These are phyloP conservation scores for Dunaliella sp. DNA, from an alignment of 139 green algal species.

Conservation along the genomic window DNA sequence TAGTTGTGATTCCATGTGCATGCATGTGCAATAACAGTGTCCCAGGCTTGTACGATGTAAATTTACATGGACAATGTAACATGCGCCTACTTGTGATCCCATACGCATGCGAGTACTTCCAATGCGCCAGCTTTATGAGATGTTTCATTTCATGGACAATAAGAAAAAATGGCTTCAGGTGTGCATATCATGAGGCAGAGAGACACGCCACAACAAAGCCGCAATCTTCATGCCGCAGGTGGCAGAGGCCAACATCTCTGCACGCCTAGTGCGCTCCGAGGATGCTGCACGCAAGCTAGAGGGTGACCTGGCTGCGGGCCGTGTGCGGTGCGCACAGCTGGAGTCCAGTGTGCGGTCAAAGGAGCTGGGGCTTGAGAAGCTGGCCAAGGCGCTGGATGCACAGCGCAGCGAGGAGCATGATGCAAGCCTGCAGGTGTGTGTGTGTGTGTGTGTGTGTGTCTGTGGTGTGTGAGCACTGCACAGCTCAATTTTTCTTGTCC, in stretches of 20 bases:
- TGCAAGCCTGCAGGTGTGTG: slow-evolving; percentile 14
- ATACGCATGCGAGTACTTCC: too few species aligned
- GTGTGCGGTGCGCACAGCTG: slow-evolving; percentile 5
- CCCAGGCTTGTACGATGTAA: too few species aligned
- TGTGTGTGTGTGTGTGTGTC: not conserved
- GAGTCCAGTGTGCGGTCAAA: slow-evolving; percentile 20
- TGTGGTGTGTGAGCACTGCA: too few species aligned
- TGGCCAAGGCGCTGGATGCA: slow-evolving; percentile 23
- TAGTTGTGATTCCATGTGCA: too few species aligned
- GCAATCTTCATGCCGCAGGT: not conserved
- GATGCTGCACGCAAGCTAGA: slow-evolving; percentile 30
- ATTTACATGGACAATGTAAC: too few species aligned
- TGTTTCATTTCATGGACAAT: not conserved
- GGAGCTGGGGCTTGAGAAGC: slow-evolving; percentile 28
- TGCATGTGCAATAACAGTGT: too few species aligned
- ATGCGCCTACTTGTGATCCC: too few species aligned
- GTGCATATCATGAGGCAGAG: too few species aligned
- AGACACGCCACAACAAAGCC: not conserved
- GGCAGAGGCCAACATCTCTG: not conserved
- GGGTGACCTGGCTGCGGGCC: slow-evolving; percentile 19
- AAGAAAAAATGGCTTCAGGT: not conserved
- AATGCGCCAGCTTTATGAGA: too few species aligned
- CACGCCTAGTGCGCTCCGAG: not conserved
- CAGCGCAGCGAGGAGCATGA: slow-evolving; percentile 19
- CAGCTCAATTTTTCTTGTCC: too few species aligned